Percentiles rank a stretch among this genome's conserved stretches.
These are phyloP conservation scores for Kazachstania martiniae DNA, from an alignment of 805 yeast genomes.

Conservation along the genomic window DNA sequence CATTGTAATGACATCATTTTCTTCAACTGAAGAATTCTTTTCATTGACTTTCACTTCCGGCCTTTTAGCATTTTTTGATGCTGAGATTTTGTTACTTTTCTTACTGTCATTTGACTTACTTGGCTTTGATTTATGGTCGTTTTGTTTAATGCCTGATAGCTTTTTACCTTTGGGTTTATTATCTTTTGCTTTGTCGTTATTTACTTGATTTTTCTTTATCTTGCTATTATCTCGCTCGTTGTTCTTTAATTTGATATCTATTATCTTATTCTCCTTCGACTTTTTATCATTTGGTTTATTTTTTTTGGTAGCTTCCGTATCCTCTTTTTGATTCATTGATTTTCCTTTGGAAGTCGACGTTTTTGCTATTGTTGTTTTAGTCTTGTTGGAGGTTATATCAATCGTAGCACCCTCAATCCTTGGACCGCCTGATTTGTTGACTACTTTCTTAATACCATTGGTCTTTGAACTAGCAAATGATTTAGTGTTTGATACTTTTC, in stretches of 20 bases:
- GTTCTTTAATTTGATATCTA: not conserved
- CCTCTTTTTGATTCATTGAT: not conserved
- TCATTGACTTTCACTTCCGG: not conserved
- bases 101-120: not conserved
- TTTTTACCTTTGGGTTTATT: slow-evolving; percentile 1
- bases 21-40: not conserved
- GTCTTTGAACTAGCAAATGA: too few relatives aligned
- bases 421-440: too few relatives aligned
- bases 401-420: too few relatives aligned
- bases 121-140: not conserved
- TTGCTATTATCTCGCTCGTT: slow-evolving; percentile 1
- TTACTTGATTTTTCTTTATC: not conserved
- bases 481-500: too few relatives aligned
- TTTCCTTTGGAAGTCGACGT: not conserved
- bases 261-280: not conserved
- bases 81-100: too few relatives aligned
- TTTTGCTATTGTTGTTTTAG: not conserved
- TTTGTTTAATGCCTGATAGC: not conserved
- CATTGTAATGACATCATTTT: slow-evolving; percentile 3
- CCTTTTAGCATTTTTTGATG: too few relatives aligned
- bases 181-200: not conserved
- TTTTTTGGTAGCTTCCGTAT: not conserved
- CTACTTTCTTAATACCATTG: too few relatives aligned
- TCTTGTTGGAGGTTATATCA: too few relatives aligned
- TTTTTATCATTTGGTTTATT: not conserved